A percentile compares a stretch with the other conserved stretches of the same genome.
Conservation (phyloP, 805 yeast genomes). For the Lipomyces sp. region DNA sequence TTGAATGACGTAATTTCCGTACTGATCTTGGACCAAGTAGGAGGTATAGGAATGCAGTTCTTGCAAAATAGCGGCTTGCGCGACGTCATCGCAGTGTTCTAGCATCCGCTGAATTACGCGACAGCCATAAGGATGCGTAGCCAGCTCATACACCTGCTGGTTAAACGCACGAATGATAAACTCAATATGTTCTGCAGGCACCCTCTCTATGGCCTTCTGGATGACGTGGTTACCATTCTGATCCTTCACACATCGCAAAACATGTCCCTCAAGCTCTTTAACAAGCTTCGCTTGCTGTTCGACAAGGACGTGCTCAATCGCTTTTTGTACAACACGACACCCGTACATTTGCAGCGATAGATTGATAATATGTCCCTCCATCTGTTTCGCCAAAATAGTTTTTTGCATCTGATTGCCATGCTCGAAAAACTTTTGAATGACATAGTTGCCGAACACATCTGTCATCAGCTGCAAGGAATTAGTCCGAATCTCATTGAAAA, state of each 20-base stretch:
- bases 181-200: constrained; percentile 70
- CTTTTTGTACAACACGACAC: constrained; percentile 94
- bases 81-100: constrained; percentile 71
- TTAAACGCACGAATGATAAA: constrained; percentile 73
- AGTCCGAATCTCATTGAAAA: constrained; percentile 82
- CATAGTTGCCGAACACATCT: constrained; percentile 97
- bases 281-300: constrained; percentile 71
- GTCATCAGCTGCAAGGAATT: constrained; percentile 81
- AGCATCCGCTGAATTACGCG: constrained; percentile 91
- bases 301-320: constrained; percentile 71
- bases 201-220: constrained; percentile 88
- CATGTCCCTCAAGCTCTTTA: constrained; percentile 67
- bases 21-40: constrained; percentile 89
- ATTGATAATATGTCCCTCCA: constrained; percentile 74
- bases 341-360: constrained; percentile 96
- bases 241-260: constrained; percentile 78
- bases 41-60: constrained; percentile 76
- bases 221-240: constrained; percentile 98
- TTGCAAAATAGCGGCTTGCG: constrained; percentile 67
- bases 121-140: constrained; percentile 97
- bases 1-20: constrained; percentile 97
- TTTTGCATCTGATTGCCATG: constrained; percentile 73
- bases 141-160: constrained; percentile 72
- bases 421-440: constrained; percentile 92
- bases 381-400: constrained; percentile 65